Conservation (phyloP, 108 stramenopile species). For the Nitzschia inconspicua region DNA sequence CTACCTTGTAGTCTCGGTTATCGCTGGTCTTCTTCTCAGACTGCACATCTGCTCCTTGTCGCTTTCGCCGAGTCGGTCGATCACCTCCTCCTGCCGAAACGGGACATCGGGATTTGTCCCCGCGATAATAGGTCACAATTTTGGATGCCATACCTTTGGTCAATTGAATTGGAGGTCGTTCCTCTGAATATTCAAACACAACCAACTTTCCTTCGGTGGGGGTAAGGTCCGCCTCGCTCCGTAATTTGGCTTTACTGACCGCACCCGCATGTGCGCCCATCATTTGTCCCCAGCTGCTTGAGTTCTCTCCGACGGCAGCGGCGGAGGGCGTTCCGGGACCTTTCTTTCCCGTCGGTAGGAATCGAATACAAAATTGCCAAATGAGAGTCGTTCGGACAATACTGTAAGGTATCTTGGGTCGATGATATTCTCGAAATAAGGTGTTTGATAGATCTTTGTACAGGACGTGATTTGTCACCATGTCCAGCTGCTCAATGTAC, state of each 20-base stretch:
- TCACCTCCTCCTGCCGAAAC: constrained; percentile 87
- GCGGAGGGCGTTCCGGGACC: constrained; percentile 26
- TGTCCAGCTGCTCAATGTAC: constrained; percentile 83
- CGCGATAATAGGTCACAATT: constrained; percentile 88
- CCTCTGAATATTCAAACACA: constrained; percentile 81
- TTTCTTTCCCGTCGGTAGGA: constrained; percentile 23
- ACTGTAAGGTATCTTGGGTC: constrained; percentile 65
- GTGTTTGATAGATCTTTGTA: constrained; percentile 60
- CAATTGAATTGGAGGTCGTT: constrained; percentile 78
- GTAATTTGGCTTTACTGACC: constrained; percentile 67
- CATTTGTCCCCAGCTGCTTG: constrained; percentile 72
- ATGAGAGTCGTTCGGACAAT: constrained; percentile 57
- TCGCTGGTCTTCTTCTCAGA: constrained; percentile 21
- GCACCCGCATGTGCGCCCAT: constrained; percentile 59
- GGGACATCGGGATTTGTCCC: constrained; percentile 79
- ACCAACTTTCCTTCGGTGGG: constrained; percentile 73
- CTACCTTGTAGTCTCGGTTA: constrained; percentile 7
- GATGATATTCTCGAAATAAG: constrained; percentile 73
- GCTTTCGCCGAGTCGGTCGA: constrained; percentile 65
- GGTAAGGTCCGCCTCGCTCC: constrained; percentile 75
- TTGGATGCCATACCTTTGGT: constrained; percentile 82
- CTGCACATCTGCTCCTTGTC: constrained; percentile 27
- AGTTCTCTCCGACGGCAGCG: constrained; percentile 35
- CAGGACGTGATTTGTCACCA: constrained; percentile 71
- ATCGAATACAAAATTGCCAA: constrained; percentile 84